Evolutionary conservation across 805 yeast species (phyloP), one percentile per base, ranked within the genome.

Genomic region (Vanderwaltozyma tropicalis): DNA sequence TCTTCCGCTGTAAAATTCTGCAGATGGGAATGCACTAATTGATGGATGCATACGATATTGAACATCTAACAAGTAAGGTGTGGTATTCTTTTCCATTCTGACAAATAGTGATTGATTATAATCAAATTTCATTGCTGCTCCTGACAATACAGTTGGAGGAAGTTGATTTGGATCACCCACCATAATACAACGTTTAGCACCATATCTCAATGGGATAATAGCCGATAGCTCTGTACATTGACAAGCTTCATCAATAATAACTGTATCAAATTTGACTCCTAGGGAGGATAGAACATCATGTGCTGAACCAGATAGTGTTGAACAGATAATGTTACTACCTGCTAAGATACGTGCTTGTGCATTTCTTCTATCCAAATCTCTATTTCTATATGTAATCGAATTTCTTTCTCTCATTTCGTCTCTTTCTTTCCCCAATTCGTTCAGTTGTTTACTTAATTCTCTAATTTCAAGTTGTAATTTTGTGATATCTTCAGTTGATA

Each of bases 81-180:
- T 39, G 63, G 77, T 53, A 48, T 78, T 60, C 43, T 74, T 74
- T 48, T 83, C 94, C 94, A 89, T 88, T 44, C 98, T 71, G 30
- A 89, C 97, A 59, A 92, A 92, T 52, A 92, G 66, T 54, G 94
- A 82, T 59, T 89, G 95, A 45, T 89, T 95, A 53, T 92, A 92
- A 31, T 76, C 74, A 48, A 68, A 73, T 4, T 74, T 66, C 1
- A 94, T 80, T 1, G 98, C 97, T 12, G 76, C 80, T 48, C 82
- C 87, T 0, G 96, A 89, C 15, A 92, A 62, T 10, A 89, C 97
- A 0, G 98, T 89, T 0, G 98, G 98, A 0, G 98, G 98, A 44
- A 92, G 69, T 63, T 92, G 98, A 56, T 92, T 88, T 2, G 97
- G 97, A 64, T 92, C 98, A 57, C 98, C 98, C 32, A 92, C 98